These are phyloP conservation scores for Knufia petricola DNA, from an alignment of 2,329 filamentous ascomycete species.

Conservation along the genomic window DNA sequence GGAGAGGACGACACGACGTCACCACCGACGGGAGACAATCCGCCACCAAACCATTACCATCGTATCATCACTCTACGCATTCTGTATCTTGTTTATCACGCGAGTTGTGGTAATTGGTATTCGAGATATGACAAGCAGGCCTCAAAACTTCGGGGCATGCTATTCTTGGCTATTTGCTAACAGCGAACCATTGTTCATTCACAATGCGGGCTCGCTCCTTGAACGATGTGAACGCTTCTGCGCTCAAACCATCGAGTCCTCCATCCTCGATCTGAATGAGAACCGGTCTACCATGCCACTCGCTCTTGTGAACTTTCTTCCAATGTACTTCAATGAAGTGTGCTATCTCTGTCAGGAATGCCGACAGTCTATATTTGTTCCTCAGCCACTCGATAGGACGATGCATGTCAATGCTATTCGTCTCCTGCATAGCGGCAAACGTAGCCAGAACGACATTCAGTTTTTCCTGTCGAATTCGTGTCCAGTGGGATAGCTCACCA, in stretches of 20 bases:
- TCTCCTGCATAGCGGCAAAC: slow-evolving; percentile 2
- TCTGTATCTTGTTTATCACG: too few relatives aligned
- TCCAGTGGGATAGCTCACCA: slow-evolving; percentile 4
- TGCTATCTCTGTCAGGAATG: slow-evolving; percentile 11
- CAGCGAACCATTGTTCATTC: not conserved
- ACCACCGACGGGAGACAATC: not conserved
- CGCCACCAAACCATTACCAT: too few relatives aligned
- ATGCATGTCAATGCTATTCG: slow-evolving; percentile 2
- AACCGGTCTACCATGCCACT: slow-evolving; percentile 21
- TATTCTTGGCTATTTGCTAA: too few relatives aligned
- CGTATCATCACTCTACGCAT: too few relatives aligned
- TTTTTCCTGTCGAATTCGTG: slow-evolving; percentile 4
- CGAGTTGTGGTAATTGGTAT: too few relatives aligned
- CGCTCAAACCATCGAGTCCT: slow-evolving; percentile 14
- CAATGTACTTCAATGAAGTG: slow-evolving; percentile 12
- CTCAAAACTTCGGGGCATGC: too few relatives aligned
- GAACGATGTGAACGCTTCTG: slow-evolving; percentile 19
- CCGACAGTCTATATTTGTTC: slow-evolving; percentile 13
- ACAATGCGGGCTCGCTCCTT: slow-evolving; percentile 12
- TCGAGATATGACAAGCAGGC: too few relatives aligned
- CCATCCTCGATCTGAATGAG: slow-evolving; percentile 23
- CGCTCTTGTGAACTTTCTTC: not conserved
- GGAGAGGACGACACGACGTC: too few relatives aligned
- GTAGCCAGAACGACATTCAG: slow-evolving; percentile 3
- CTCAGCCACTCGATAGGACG: slow-evolving; percentile 14